Evolutionary conservation across 139 green algal genomes (phyloP), one percentile per base, ranked within the genome.

Genomic region (Trebouxia sp.): DNA sequence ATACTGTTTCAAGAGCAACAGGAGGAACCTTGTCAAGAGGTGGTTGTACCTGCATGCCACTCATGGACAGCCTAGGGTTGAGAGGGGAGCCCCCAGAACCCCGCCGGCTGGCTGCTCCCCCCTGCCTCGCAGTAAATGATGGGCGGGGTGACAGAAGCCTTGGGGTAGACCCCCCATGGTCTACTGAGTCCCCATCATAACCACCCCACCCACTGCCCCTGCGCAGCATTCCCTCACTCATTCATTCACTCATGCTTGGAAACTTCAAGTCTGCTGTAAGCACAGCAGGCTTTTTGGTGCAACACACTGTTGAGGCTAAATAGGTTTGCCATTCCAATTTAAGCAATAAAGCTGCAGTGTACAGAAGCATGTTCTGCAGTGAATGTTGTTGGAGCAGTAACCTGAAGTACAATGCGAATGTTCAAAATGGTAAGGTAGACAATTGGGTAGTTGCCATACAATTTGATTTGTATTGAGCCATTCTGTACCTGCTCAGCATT

Each of bases 11-110:
- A 53, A 6, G 20, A 5, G 3, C 47, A 53, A 26, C 4, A 14
- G 20, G 15, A 17, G 14, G 15, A 17, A 53, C 14, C 3, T 0
- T 17, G 55, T 35, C 24, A 65, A 12, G 55, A 32, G 32, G 1
- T 65, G 55, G 55, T n/a, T n/a, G n/a, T 72, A 72, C 62, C 62
- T 72, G 62, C 62, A 72, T 72, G 1, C 62, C 62, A 30, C 11
- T 72, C 6, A 24, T 43, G 32, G 62, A 72, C 28, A 72, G 62
- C 35, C 62, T 72, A 14, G 62, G 62, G 35, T 72, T 72, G 32
- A 72, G 62, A 15, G 62, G 62, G 12, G 62, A 70, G 6, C 32
- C 62, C 62, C 62, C 62, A 1, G 62, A 72, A 3, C 32, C 62
- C 35, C 62, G 37, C 0, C 62, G 62, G 62, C 62, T 72, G 26